Conservation (phyloP, 768 basidiomycete genomes). For the Mycena metata region DNA sequence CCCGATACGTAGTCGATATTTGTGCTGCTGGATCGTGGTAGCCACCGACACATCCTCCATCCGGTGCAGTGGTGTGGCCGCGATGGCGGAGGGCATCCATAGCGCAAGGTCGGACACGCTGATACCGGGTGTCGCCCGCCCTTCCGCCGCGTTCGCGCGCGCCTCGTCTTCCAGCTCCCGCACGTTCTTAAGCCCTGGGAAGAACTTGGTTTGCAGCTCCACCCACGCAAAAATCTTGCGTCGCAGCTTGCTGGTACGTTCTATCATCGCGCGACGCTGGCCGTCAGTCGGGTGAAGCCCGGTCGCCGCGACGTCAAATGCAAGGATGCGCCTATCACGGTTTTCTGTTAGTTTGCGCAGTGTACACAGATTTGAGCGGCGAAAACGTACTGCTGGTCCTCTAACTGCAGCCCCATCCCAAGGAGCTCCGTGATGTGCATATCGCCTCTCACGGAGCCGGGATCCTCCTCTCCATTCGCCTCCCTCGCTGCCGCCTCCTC, state of each 20-base stretch:
- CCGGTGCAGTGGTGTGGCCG: neutral
- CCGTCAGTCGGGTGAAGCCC: constrained; percentile 33
- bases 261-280: too few relatives aligned
- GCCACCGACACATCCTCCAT: neutral
- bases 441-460: neutral
- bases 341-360: too few relatives aligned
- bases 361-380: too few relatives aligned
- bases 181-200: neutral
- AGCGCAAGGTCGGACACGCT: neutral
- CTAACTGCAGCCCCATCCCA: constrained; percentile 32
- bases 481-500: too few relatives aligned
- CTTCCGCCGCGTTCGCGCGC: neutral
- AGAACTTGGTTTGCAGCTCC: constrained; percentile 30
- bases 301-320: constrained; percentile 24
- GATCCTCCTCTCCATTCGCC: too few relatives aligned
- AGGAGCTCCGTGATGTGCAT: constrained; percentile 18
- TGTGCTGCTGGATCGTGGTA: neutral
- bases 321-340: neutral
- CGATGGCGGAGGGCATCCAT: constrained; percentile 1
- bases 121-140: neutral
- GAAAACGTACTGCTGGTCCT: constrained; percentile 34
- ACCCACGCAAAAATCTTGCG: constrained; percentile 33
- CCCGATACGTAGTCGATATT: constrained; percentile 30
- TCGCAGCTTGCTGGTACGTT: constrained; percentile 30
- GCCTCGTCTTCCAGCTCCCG: neutral